Evolutionary conservation across 1,139 yeast genomes (phyloP), one percentile per base, ranked within the genome.

Genomic region (Debaryomyces coudertii): DNA sequence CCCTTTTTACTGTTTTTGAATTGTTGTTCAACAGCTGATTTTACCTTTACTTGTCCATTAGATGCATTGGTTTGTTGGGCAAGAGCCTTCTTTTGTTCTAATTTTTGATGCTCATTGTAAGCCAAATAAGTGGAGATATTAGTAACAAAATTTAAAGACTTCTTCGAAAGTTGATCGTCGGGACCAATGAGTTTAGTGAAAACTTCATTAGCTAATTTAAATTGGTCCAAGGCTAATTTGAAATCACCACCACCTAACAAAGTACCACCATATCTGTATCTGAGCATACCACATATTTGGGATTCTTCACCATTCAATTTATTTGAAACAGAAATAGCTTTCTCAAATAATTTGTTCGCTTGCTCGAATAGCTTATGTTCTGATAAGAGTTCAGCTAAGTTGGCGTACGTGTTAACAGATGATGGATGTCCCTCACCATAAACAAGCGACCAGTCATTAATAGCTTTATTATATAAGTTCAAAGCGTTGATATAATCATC

Each of bases 391-490:
- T 80, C 77, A 28, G 85, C 87, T 51, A 85, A 72, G 56, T 86
- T 84, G 46, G 83, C 77, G 52, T 82, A 69, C n/a, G 89, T 79
- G 49, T 87, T 80, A 47, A 85, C 69, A 40, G 78, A 69, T 42
- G 87, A 85, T 34, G 95, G 93, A 60, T 90, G 96, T 42, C 74
- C 76, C 45, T 66, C 68, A 7, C 85, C 85, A 50, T 73, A 79
- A 15, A 81, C 73, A 9, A 74, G 55, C n/a, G 68, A 59, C 85
- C 92, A 83, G 47, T 79, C 73, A 42, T 74, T 67, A 47, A 87
- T 65, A 6, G 89, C 83, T 59, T 86, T 83, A 49, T 75, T 68
- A 61, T 83, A 82, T 52, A 87, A 69, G 52, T 80, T 77, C 53
- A 90, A 71, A 1, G 95, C 80, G 51, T 86, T 85, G 30, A 73